phyloP scores from a whole-genome alignment of 495 filamentous ascomycete species.

The Rhizodiscina lignyota region DNA sequence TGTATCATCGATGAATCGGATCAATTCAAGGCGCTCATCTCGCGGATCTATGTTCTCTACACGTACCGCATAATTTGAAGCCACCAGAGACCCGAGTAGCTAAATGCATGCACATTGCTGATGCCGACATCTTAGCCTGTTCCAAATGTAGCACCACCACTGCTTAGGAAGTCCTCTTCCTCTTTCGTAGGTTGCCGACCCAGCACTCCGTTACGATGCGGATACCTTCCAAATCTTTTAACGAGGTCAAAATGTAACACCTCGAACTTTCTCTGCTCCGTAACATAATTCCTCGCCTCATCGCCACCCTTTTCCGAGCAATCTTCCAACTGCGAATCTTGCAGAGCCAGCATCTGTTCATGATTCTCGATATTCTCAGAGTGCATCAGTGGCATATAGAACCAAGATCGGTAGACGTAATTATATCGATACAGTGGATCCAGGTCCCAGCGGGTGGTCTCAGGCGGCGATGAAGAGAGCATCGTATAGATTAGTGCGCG shows the following conservation, averaged over 20 bases:
- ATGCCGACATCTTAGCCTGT: too few relatives aligned
- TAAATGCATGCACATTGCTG: too few relatives aligned
- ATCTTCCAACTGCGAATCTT: conserved; percentile 10
- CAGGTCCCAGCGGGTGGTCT: conserved; percentile 7
- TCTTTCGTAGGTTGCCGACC: conserved; percentile 19
- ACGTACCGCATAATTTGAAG: too few relatives aligned
- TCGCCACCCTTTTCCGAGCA: conserved; percentile 8
- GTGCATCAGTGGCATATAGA: conserved; percentile 28
- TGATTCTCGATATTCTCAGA: conserved; percentile 24
- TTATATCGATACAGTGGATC: conserved; percentile 7
- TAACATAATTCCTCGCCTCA: conserved; percentile 3
- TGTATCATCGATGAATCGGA: too few relatives aligned
- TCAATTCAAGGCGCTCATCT: too few relatives aligned
- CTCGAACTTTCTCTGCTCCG: conserved; percentile 5
- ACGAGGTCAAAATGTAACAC: conserved; percentile 18
- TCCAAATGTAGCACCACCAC: conserved; percentile 23
- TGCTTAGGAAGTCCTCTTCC: conserved; percentile 17
- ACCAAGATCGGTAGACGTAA: conserved; percentile 20
- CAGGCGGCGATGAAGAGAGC: not conserved
- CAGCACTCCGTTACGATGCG: conserved; percentile 21
- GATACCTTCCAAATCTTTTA: conserved; percentile 24
- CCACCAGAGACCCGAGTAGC: too few relatives aligned
- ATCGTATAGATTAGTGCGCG: conserved; percentile 3
- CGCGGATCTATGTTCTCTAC: too few relatives aligned
- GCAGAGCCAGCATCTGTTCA: conserved; percentile 6